Percentiles rank a stretch among this genome's conserved stretches.
phyloP scores from a whole-genome alignment of 2,329 filamentous ascomycete genomes.

The Phialophora macrospora region DNA sequence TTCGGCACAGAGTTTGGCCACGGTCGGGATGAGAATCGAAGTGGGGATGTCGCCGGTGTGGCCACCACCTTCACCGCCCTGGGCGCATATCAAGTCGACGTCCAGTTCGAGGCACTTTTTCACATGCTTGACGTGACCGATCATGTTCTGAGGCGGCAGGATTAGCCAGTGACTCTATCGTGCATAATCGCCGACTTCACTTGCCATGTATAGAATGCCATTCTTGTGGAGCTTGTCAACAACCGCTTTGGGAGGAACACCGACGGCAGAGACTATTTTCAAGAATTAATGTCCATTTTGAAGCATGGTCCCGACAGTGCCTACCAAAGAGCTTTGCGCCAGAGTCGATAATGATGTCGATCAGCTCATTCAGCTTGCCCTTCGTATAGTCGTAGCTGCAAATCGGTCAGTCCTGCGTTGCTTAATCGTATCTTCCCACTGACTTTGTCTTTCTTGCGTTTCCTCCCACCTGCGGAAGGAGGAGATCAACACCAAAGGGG shows the following conservation, averaged over 20 bases:
- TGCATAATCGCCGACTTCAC: background rate
- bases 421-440: slow-evolving; percentile 36
- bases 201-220: slow-evolving; percentile 66
- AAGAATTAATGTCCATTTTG: slow-evolving; percentile 10
- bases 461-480: slow-evolving; percentile 93
- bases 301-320: background rate
- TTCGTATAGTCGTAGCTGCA: slow-evolving; percentile 99
- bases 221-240: slow-evolving; percentile 87
- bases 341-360: slow-evolving; percentile 90
- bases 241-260: slow-evolving; percentile 84
- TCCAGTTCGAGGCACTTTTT: slow-evolving; percentile 92
- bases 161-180: slow-evolving; percentile 18
- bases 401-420: slow-evolving; percentile 22
- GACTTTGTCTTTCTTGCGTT: slow-evolving; percentile 93
- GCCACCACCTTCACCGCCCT: slow-evolving; percentile 96
- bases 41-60: slow-evolving; percentile 93
- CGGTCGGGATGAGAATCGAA: slow-evolving; percentile 86
- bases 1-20: slow-evolving; percentile 78
- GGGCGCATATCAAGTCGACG: slow-evolving; percentile 95
- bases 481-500: slow-evolving; percentile 91
- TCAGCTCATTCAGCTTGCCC: slow-evolving; percentile 89
- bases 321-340: slow-evolving; percentile 78
- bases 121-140: slow-evolving; percentile 98
- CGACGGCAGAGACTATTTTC: slow-evolving; percentile 79
- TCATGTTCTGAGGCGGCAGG: slow-evolving; percentile 89